A percentile compares a stretch with the other conserved stretches of the same genome.
Conservation (phyloP, 768 basidiomycete species). For the Podaxis sp. region DNA sequence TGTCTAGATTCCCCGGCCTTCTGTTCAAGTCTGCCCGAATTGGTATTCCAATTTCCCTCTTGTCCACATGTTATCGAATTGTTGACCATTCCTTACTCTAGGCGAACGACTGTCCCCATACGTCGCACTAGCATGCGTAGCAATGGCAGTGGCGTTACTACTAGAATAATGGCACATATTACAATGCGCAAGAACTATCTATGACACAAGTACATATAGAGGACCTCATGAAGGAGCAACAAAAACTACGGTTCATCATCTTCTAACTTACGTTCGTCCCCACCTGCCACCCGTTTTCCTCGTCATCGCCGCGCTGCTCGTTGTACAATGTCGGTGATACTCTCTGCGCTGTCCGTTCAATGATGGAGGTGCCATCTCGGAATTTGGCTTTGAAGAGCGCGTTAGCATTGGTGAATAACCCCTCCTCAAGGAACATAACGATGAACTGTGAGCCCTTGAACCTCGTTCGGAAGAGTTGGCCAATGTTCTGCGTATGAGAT, state of each 20-base stretch:
- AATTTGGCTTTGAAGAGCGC: slow-evolving; percentile 92
- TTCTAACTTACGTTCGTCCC: slow-evolving; percentile 23
- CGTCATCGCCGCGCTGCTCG: slow-evolving; percentile 29
- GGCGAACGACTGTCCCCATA: slow-evolving; percentile 97
- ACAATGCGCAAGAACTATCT: slow-evolving; percentile 21
- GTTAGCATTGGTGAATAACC: slow-evolving; percentile 96
- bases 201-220: slow-evolving; percentile 25
- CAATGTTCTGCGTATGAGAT: slow-evolving; percentile 96
- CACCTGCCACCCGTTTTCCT: slow-evolving; percentile 30
- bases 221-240: neutral
- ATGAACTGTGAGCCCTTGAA: slow-evolving; percentile 99
- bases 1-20: slow-evolving; percentile 77
- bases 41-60: slow-evolving; percentile 49
- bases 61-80: neutral
- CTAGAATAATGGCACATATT: slow-evolving; percentile 34
- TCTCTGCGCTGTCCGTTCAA: slow-evolving; percentile 75
- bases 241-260: neutral
- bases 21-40: slow-evolving; percentile 97
- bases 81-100: slow-evolving; percentile 28
- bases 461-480: slow-evolving; percentile 93
- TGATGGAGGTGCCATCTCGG: slow-evolving; percentile 90
- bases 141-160: slow-evolving; percentile 82
- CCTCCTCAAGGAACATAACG: slow-evolving; percentile 95
- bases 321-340: slow-evolving; percentile 52
- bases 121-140: slow-evolving; percentile 88